These are phyloP conservation scores for Arxiozyma heterogenica DNA, from an alignment of 1,139 yeast species.

Conservation along the genomic window DNA sequence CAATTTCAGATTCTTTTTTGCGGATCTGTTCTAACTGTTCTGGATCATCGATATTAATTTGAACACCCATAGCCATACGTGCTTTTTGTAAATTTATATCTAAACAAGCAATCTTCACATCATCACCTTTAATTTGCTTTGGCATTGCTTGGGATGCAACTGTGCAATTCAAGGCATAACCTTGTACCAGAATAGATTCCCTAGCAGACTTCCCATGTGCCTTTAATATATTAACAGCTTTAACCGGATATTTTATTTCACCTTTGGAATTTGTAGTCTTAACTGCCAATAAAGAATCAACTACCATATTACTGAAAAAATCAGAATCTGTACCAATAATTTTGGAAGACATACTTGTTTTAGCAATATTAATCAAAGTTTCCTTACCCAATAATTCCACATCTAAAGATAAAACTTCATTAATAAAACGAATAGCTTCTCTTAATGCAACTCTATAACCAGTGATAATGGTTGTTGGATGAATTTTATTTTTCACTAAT, in stretches of 20 bases:
- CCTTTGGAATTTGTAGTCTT: slow-evolving; percentile 85
- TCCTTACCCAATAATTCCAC: slow-evolving; percentile 82
- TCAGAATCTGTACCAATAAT: slow-evolving; percentile 94
- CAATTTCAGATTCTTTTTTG: slow-evolving; percentile 86
- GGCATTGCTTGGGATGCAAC: slow-evolving; percentile 97
- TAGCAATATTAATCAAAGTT: slow-evolving; percentile 75
- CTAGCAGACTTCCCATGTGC: slow-evolving; percentile 92
- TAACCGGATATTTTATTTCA: slow-evolving; percentile 87
- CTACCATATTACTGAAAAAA: slow-evolving; percentile 83
- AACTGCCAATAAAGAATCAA: slow-evolving; percentile 92
- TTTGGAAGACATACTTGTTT: slow-evolving; percentile 94
- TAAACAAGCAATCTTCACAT: slow-evolving; percentile 71
- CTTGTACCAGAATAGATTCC: slow-evolving; percentile 81
- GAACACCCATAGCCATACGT: slow-evolving; percentile 97
- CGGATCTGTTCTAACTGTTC: slow-evolving; percentile 94
- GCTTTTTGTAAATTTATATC: slow-evolving; percentile 95
- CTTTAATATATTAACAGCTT: slow-evolving; percentile 91
- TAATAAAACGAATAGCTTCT: slow-evolving; percentile 84
- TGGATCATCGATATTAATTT: slow-evolving; percentile 93
- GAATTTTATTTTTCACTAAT: slow-evolving; percentile 84
- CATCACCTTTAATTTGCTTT: slow-evolving; percentile 53
- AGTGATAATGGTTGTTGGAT: slow-evolving; percentile 94
- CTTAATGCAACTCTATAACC: slow-evolving; percentile 91
- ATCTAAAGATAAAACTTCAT: slow-evolving; percentile 72
- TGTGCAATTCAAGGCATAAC: slow-evolving; percentile 95